Evolutionary conservation across 495 filamentous ascomycete genomes (phyloP), one percentile per base, ranked within the genome.

Genomic region (Neurospora terricola): DNA sequence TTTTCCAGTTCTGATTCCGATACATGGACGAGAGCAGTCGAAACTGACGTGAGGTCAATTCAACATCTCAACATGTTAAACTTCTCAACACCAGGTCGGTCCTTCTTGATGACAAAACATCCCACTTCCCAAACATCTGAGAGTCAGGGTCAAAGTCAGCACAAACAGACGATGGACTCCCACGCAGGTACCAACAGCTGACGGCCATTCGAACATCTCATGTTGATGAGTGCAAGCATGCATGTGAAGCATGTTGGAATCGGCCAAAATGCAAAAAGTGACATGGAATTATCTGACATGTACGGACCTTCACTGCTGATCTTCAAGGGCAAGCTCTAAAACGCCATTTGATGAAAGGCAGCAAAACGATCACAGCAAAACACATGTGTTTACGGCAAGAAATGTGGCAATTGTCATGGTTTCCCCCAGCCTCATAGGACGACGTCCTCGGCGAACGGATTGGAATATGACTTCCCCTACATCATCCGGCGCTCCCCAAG

Each of bases 401-500:
- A 76, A 91, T 94, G 91, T 93, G 89, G 89, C 84, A 83, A 72
- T 48, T 79, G 88, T 87, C 88, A 93, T 93, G 92, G 92, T 94
- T 95, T 90, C 89, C 92, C 89, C 90, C 86, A 90, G 87, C 91
- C 86, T 92, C 92, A 95, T 81, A 76, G 85, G 87, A 90, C 92
- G 84, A 94, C 87, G 92, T 89, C 87, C 91, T 93, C 87, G 88
- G 90, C 83, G 89, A 91, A 92, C 88, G 86, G 89, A 86, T 83
- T 83, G 92, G 92, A 95, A 95, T 95, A 93, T 94, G 89, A 88
- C 89, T 59, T 87, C 90, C 90, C 87, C 85, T 85, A 85, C 82
- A 82, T 79, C 82, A 83, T 69, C 84, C 82, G 82, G 77, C 54
- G 23, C 86, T 87, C 84, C 88, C 85, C 78, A 77, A 77, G 77